These are phyloP conservation scores for Mucuna pruriens DNA, from an alignment of 306 rosid genomes.

Conservation along the genomic window DNA sequence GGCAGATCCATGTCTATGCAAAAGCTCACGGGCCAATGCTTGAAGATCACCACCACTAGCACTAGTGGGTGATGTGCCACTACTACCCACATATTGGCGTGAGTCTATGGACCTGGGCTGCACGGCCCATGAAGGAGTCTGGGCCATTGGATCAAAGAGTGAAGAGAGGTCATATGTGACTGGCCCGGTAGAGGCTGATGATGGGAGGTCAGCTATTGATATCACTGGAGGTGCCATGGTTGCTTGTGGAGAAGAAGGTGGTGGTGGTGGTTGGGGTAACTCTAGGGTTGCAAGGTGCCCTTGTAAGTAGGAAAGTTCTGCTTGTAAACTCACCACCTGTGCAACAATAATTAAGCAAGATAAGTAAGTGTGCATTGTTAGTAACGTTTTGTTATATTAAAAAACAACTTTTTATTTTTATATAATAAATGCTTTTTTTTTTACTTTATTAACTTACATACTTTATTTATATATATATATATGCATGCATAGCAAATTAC, in stretches of 20 bases:
- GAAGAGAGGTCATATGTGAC: constrained; percentile 73
- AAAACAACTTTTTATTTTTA: background rate
- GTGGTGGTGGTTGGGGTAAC: constrained; percentile 67
- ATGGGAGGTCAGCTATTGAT: constrained; percentile 67
- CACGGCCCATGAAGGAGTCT: constrained; percentile 67
- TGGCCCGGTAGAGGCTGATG: constrained; percentile 45
- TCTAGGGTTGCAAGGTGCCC: constrained; percentile 78
- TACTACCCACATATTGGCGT: constrained; percentile 48
- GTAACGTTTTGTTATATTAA: background rate
- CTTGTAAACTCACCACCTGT: constrained; percentile 85
- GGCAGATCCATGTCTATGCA: constrained; percentile 59
- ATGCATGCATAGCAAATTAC: no score
- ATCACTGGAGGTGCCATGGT: constrained; percentile 38
- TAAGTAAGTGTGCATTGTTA: background rate
- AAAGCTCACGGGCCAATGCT: constrained; percentile 72
- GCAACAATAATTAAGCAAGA: background rate
- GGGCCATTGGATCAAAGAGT: constrained; percentile 81
- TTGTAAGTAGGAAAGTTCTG: constrained; percentile 86
- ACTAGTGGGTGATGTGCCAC: constrained; percentile 31
- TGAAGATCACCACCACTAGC: constrained; percentile 68
- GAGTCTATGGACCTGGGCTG: constrained; percentile 64
- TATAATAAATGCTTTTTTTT: no score
- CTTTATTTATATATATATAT: no score
- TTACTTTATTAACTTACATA: background rate
- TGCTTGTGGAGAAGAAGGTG: constrained; percentile 51